Conservation (phyloP, 2,329 filamentous ascomycete species). For the Sclerotinia trifoliorum region DNA sequence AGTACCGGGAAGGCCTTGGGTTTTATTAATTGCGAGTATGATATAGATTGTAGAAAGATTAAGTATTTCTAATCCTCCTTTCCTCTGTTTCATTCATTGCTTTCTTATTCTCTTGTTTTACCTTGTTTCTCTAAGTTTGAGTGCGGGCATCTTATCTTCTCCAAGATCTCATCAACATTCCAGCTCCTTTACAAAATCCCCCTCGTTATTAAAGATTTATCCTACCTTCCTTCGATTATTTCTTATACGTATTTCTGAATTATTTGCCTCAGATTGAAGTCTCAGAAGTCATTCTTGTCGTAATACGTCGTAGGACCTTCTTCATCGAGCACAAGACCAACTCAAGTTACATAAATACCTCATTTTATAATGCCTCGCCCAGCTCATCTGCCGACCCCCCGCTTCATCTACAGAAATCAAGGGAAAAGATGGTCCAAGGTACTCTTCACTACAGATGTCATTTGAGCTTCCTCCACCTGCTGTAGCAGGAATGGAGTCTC, state of each 20-base stretch:
- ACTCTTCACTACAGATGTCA: constrained; percentile 62
- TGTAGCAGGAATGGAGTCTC: constrained; percentile 51
- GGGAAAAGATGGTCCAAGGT: constrained; percentile 64
- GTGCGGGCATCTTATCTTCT: not conserved
- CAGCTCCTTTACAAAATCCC: not conserved
- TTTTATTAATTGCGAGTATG: not conserved
- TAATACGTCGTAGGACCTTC: constrained; percentile 7
- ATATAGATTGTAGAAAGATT: not conserved
- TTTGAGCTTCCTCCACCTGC: constrained; percentile 79
- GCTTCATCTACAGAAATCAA: constrained; percentile 78
- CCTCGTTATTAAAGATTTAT: not conserved
- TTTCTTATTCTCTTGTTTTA: not conserved
- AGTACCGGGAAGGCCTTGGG: not conserved
- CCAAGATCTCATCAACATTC: not conserved
- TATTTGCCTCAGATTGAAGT: constrained; percentile 3
- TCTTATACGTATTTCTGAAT: not conserved
- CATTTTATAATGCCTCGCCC: constrained; percentile 60
- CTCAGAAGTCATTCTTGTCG: not conserved
- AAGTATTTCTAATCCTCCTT: not conserved
- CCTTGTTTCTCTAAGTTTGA: not conserved
- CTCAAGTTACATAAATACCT: constrained; percentile 23
- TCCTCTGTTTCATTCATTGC: not conserved
- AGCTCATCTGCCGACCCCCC: constrained; percentile 68
- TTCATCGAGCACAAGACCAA: constrained; percentile 20
- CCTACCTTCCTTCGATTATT: not conserved